Conservation (phyloP, 805 yeast genomes). For the Blastobotrys mokoenaii region DNA sequence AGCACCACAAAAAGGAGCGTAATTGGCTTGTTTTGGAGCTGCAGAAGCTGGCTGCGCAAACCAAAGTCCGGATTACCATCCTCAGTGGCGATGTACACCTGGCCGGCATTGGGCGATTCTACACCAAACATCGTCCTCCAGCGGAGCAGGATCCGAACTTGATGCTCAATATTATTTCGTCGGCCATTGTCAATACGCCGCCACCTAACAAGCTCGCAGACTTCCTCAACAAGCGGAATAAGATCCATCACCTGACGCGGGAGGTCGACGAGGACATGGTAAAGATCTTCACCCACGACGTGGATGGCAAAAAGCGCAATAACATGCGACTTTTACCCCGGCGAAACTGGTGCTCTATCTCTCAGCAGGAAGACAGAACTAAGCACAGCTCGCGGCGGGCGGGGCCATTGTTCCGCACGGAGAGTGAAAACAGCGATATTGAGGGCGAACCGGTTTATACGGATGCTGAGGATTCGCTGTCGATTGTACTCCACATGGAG, state of each 20-base stretch:
- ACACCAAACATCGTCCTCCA: constrained; percentile 32
- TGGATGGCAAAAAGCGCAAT: constrained; percentile 40
- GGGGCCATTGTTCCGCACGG: constrained; percentile 9
- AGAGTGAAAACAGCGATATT: constrained; percentile 4
- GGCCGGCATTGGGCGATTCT: constrained; percentile 73
- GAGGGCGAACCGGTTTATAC: constrained; percentile 10
- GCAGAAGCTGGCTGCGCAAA: constrained; percentile 54
- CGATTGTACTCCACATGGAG: constrained; percentile 70
- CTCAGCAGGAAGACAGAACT: constrained; percentile 7
- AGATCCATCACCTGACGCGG: constrained; percentile 49
- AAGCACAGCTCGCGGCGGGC: constrained; percentile 3
- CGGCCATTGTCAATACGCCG: constrained; percentile 88
- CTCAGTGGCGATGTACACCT: constrained; percentile 92
- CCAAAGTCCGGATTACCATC: constrained; percentile 70
- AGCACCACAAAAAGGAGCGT: constrained; percentile 78
- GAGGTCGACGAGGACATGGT: constrained; percentile 73
- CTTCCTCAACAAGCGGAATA: constrained; percentile 58
- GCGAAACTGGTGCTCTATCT: constrained; percentile 48
- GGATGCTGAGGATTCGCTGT: constrained; percentile 35
- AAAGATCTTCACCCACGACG: constrained; percentile 57
- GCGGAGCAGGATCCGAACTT: constrained; percentile 46
- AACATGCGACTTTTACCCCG: constrained; percentile 48
- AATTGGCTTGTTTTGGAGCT: constrained; percentile 56
- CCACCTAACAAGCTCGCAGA: constrained; percentile 84
- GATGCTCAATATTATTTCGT: constrained; percentile 75